Conservation (phyloP, 202 grass and related monocot genomes). For the Digitaria exilis region DNA sequence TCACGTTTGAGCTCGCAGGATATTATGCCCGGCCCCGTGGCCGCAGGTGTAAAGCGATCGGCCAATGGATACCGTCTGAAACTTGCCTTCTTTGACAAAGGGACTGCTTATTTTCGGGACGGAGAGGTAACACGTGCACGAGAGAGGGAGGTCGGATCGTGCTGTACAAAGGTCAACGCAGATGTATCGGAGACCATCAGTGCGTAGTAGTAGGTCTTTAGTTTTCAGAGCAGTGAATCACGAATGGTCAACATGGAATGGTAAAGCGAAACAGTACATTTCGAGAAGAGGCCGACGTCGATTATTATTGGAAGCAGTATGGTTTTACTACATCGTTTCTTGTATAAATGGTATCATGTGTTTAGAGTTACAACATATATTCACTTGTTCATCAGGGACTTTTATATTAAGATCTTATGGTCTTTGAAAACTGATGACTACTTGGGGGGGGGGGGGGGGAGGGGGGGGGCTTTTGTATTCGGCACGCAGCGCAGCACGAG, state of each 20-base stretch:
- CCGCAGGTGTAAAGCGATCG: background rate
- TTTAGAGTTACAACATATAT: background rate
- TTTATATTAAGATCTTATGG: background rate
- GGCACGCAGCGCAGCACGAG: constrained; percentile 8
- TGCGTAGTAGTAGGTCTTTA: background rate
- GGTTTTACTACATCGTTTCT: background rate
- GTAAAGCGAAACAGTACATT: background rate
- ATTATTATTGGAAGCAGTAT: background rate
- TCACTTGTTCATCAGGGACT: background rate
- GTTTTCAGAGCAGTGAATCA: background rate
- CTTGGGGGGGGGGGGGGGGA: too few species aligned
- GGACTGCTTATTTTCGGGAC: background rate
- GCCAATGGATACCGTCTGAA: background rate
- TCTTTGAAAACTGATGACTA: background rate
- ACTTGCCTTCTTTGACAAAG: background rate
- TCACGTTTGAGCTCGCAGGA: background rate
- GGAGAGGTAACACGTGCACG: background rate
- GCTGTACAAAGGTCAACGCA: background rate
- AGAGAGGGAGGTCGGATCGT: background rate
- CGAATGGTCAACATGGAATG: background rate
- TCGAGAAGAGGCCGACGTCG: background rate
- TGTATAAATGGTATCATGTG: background rate
- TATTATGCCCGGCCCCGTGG: background rate
- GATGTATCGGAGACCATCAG: background rate
- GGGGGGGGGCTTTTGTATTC: background rate